phyloP scores from a whole-genome alignment of 805 yeast genomes.

The Lipomyces lipofer region DNA sequence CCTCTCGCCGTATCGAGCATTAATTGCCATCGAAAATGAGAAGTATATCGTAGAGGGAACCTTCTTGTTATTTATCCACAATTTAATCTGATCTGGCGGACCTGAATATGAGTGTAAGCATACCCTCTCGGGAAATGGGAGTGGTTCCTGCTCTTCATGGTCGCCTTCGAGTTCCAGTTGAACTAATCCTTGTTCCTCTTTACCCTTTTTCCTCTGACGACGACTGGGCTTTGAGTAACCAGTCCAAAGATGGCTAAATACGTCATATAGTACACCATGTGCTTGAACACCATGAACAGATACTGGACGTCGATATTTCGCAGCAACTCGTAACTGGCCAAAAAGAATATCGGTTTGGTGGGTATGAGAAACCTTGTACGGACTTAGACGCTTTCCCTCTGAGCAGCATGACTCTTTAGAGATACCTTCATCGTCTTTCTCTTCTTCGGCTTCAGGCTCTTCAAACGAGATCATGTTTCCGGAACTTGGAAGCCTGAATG shows the following conservation, averaged over 20 bases:
- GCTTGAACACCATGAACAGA: slow-evolving; percentile 86
- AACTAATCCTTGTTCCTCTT: background rate
- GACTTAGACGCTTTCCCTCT: slow-evolving; percentile 37
- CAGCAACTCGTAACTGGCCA: slow-evolving; percentile 57
- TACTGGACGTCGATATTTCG: slow-evolving; percentile 49
- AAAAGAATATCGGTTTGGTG: slow-evolving; percentile 66
- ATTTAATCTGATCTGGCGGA: slow-evolving; percentile 62
- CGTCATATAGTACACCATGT: slow-evolving; percentile 60
- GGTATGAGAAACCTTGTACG: slow-evolving; percentile 56
- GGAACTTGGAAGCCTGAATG: slow-evolving; percentile 60
- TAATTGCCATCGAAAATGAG: slow-evolving; percentile 56
- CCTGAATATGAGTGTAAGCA: slow-evolving; percentile 88
- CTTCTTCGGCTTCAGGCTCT: slow-evolving; percentile 32
- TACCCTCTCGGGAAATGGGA: slow-evolving; percentile 39
- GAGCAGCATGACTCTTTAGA: too few relatives aligned
- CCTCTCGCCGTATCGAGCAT: slow-evolving; percentile 41
- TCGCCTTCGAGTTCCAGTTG: background rate
- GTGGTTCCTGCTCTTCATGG: slow-evolving; percentile 15
- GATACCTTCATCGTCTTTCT: too few relatives aligned
- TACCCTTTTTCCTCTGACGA: slow-evolving; percentile 3
- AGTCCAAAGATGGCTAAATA: slow-evolving; percentile 36
- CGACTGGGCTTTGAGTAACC: slow-evolving; percentile 13
- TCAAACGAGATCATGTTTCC: slow-evolving; percentile 53
- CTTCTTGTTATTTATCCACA: slow-evolving; percentile 47
- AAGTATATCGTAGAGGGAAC: slow-evolving; percentile 45